Conservation (phyloP, 441 rosid genomes). For the Biscutella laevigata region DNA sequence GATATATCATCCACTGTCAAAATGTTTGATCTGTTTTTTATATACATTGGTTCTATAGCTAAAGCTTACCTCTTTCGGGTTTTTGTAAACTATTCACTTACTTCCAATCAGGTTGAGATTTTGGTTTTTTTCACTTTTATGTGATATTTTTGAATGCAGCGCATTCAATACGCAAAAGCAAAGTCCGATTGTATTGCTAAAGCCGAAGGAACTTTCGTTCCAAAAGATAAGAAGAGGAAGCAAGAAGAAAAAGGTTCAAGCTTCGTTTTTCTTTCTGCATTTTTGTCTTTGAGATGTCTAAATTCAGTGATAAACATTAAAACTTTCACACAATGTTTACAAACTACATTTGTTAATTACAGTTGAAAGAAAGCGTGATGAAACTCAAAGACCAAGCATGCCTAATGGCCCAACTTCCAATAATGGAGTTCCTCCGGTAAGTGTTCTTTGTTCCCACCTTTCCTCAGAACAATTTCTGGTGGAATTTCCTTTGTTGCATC, state of each 20-base stretch:
- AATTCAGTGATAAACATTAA: not conserved
- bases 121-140: not conserved
- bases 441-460: slow-evolving; percentile 16
- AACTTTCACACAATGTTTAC: not conserved
- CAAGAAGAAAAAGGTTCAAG: slow-evolving; percentile 70
- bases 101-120: not conserved
- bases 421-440: slow-evolving; percentile 51
- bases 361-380: slow-evolving; percentile 86
- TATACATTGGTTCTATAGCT: not conserved
- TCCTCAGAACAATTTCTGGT: not conserved
- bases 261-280: not conserved
- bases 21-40: not conserved
- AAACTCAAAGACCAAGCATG: slow-evolving; percentile 42
- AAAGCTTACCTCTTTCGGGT: not conserved
- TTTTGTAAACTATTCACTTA: not conserved
- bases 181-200: slow-evolving; percentile 82
- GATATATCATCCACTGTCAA: not conserved
- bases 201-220: slow-evolving; percentile 70
- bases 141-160: slow-evolving; percentile 37
- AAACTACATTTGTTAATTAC: slow-evolving; percentile 15
- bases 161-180: slow-evolving; percentile 79
- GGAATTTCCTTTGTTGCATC: not conserved
- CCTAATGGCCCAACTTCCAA: slow-evolving; percentile 52
- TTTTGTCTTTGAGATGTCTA: not conserved
- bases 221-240: slow-evolving; percentile 81